phyloP scores from a whole-genome alignment of 192 early-diverging fungal species.

The Phycomyces blakesleeanus region DNA sequence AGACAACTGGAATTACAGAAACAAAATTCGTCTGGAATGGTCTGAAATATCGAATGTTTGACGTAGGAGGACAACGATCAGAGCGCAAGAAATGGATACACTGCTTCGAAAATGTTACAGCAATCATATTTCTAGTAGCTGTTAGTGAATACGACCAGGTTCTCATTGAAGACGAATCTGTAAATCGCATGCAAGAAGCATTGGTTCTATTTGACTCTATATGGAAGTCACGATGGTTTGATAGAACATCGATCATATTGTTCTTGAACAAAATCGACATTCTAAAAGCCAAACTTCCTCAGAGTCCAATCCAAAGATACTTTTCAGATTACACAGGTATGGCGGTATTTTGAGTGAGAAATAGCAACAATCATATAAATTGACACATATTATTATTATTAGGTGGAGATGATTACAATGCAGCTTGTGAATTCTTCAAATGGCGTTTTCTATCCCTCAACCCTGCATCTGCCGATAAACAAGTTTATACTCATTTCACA shows the following conservation, averaged over 20 bases:
- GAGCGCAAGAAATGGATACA: constrained; percentile 41
- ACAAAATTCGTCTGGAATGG: constrained; percentile 90
- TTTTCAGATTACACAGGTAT: constrained; percentile 82
- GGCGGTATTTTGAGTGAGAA: constrained; percentile 26
- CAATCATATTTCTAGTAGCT: constrained; percentile 38
- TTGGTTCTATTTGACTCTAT: constrained; percentile 94
- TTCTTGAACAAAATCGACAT: constrained; percentile 98
- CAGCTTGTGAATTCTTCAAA: constrained; percentile 70
- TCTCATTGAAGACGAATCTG: constrained; percentile 51
- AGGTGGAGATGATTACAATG: constrained; percentile 67
- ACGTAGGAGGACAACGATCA: constrained; percentile 39
- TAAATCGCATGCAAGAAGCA: constrained; percentile 96
- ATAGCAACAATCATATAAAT: neutral
- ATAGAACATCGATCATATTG: constrained; percentile 91
- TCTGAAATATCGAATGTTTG: constrained; percentile 54
- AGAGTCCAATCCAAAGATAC: constrained; percentile 76
- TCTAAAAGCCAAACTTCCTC: constrained; percentile 84
- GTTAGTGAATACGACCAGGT: constrained; percentile 41
- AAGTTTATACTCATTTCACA: constrained; percentile 84
- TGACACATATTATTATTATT: neutral
- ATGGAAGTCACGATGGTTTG: constrained; percentile 95
- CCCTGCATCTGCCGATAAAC: constrained; percentile 67
- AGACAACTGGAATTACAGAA: constrained; percentile 96
- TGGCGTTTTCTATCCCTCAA: constrained; percentile 77
- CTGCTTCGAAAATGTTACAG: constrained; percentile 38